These are phyloP conservation scores for Sphagnum magellanicum DNA, from an alignment of 228 moss, liverwort and hornwort genomes.

Conservation along the genomic window DNA sequence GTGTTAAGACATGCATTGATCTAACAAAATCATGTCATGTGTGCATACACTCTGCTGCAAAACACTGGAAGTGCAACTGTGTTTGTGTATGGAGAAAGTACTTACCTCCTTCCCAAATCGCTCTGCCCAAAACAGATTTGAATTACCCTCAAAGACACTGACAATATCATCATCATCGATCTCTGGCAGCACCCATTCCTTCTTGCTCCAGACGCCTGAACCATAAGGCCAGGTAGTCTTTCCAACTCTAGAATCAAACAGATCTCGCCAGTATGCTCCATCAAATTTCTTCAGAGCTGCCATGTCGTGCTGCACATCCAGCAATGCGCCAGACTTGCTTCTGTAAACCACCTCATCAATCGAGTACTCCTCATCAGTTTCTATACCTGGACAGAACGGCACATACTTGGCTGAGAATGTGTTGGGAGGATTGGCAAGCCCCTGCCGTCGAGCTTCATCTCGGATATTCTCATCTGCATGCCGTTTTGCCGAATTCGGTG, in stretches of 20 bases:
- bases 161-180: constrained; percentile 91
- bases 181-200: constrained; percentile 98
- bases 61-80: too few species aligned
- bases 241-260: constrained; percentile 93
- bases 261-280: constrained; percentile 79
- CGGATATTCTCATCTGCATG: constrained; percentile 33
- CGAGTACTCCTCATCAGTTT: constrained; percentile 71
- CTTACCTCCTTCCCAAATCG: constrained; percentile 78
- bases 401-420: constrained; percentile 96
- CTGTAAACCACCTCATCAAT: constrained; percentile 96
- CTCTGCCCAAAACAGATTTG: constrained; percentile 99
- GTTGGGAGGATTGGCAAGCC: constrained; percentile 44
- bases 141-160: constrained; percentile 95
- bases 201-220: constrained; percentile 99
- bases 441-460: constrained; percentile 55
- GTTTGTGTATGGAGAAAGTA: not conserved
- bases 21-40: too few species aligned
- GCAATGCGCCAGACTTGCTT: constrained; percentile 73
- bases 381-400: constrained; percentile 65
- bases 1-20: too few species aligned
- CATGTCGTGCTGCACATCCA: constrained; percentile 91
- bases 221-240: constrained; percentile 99
- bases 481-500: constrained; percentile 13
- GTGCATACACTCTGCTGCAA: too few species aligned
- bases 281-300: constrained; percentile 77